These are phyloP conservation scores for Singerocomus inundabilis DNA, from an alignment of 1,284 basidiomycete genomes.

Conservation along the genomic window DNA sequence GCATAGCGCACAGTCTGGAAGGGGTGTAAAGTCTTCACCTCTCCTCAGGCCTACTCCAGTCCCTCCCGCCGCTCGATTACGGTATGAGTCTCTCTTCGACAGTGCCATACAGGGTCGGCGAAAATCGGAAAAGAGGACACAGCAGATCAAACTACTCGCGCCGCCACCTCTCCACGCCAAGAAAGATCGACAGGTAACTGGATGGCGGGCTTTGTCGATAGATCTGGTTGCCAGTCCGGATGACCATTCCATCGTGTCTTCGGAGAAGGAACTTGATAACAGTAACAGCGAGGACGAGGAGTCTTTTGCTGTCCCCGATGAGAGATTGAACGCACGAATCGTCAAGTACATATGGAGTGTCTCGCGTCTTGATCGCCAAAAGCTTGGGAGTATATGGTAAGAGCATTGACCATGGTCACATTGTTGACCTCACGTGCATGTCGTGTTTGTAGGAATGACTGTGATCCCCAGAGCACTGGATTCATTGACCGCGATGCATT, in stretches of 20 bases:
- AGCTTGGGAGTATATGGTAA: conserved; percentile 66
- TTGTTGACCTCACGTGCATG: conserved; percentile 4
- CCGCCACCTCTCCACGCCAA: conserved; percentile 41
- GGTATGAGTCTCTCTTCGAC: conserved; percentile 68
- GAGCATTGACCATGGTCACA: conserved; percentile 13
- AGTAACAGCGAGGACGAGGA: conserved; percentile 33
- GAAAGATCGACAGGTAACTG: conserved; percentile 55
- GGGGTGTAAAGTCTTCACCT: conserved; percentile 22
- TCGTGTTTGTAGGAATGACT: conserved; percentile 50
- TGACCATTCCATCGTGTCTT: conserved; percentile 23
- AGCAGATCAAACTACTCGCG: conserved; percentile 34
- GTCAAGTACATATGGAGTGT: conserved; percentile 63
- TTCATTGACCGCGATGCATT: conserved; percentile 65
- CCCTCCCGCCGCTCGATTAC: conserved; percentile 55
- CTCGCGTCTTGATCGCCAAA: conserved; percentile 54
- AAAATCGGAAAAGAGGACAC: conserved; percentile 36
- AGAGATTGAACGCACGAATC: conserved; percentile 53
- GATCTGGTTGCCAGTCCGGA: conserved; percentile 60
- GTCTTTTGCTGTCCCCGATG: conserved; percentile 36
- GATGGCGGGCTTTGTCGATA: conserved; percentile 76
- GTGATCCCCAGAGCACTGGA: conserved; percentile 55
- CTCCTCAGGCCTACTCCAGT: conserved; percentile 59
- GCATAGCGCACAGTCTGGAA: conserved; percentile 26
- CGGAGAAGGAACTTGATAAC: conserved; percentile 24
- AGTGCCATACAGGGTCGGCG: conserved; percentile 53